These are phyloP conservation scores for Adansonia digitata DNA, from an alignment of 345 rosid genomes.

Conservation along the genomic window DNA sequence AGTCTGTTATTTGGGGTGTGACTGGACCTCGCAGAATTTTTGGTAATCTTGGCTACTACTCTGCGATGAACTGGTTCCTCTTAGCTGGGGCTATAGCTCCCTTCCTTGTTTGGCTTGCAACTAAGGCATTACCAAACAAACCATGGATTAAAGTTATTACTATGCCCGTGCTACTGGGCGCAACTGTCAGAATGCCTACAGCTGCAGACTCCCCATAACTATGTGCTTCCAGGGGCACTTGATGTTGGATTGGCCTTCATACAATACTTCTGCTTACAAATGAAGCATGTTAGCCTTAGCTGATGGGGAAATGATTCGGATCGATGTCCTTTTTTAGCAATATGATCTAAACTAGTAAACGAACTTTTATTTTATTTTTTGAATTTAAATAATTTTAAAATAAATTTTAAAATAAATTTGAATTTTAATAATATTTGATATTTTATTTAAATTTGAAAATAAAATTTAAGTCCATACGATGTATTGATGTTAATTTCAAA, in stretches of 20 bases:
- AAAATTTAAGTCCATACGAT: too few species aligned
- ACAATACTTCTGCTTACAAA: conserved; percentile 45
- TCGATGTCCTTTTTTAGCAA: conserved; percentile 40
- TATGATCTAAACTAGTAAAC: too few species aligned
- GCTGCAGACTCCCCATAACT: conserved; percentile 71
- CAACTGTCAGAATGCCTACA: conserved; percentile 48
- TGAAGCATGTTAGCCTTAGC: conserved; percentile 34
- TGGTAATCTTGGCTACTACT: conserved; percentile 63
- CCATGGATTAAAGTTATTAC: conserved; percentile 53
- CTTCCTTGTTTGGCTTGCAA: conserved; percentile 47
- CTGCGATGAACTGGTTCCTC: conserved; percentile 59
- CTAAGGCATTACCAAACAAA: conserved; percentile 44
- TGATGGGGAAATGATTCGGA: conserved; percentile 61
- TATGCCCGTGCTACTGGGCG: conserved; percentile 51
- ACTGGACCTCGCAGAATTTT: conserved; percentile 61
- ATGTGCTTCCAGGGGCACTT: conserved; percentile 58
- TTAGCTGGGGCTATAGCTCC: conserved; percentile 51
- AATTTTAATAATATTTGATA: too few species aligned
- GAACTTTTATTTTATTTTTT: too few species aligned
- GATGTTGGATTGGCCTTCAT: conserved; percentile 69
- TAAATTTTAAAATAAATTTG: too few species aligned
- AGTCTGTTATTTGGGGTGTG: conserved; percentile 68
- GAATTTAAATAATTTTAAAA: too few species aligned
- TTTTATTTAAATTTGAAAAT: too few species aligned
- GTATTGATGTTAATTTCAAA: too few species aligned